Evolutionary conservation across 768 basidiomycete species (phyloP).

Genomic region (Tulasnella sp.): DNA sequence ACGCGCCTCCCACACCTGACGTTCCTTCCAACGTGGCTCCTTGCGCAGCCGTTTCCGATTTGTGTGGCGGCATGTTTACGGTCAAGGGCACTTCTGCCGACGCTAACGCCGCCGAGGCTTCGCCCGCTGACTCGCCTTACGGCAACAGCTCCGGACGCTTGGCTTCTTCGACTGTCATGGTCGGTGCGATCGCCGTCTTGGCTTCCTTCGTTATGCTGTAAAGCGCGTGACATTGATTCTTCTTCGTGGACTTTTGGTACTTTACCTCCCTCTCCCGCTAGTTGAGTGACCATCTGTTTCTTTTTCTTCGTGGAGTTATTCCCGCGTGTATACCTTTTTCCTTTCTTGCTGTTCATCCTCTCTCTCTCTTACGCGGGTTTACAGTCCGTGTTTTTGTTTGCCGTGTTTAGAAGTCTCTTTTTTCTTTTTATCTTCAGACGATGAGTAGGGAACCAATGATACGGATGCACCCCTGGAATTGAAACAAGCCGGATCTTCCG

Average conservation of each 20-base stretch:
- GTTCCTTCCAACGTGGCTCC: too few relatives aligned
- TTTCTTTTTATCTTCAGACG: not conserved
- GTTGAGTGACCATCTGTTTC: not conserved
- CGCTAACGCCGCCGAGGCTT: not conserved
- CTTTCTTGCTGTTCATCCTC: not conserved
- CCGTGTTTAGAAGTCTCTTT: not conserved
- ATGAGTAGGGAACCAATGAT: too few relatives aligned
- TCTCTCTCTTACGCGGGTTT: not conserved
- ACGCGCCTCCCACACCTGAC: too few relatives aligned
- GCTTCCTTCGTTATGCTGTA: slow-evolving; percentile 16
- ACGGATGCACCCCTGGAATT: too few relatives aligned
- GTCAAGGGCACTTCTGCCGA: not conserved
- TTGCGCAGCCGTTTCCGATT: too few relatives aligned
- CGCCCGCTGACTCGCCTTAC: not conserved
- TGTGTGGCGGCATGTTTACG: too few relatives aligned
- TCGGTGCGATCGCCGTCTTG: slow-evolving; percentile 22
- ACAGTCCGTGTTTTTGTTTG: not conserved
- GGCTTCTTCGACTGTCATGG: slow-evolving; percentile 17
- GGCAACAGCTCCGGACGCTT: slow-evolving; percentile 22
- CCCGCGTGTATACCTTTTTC: slow-evolving; percentile 3
- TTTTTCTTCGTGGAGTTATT: not conserved
- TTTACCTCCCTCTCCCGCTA: not conserved
- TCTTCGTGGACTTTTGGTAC: not conserved
- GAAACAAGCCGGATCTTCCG: too few relatives aligned
- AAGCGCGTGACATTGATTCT: not conserved